Base-by-base conservation (phyloP, 306 rosid genomes). In the Citrullus amarus region DNA sequence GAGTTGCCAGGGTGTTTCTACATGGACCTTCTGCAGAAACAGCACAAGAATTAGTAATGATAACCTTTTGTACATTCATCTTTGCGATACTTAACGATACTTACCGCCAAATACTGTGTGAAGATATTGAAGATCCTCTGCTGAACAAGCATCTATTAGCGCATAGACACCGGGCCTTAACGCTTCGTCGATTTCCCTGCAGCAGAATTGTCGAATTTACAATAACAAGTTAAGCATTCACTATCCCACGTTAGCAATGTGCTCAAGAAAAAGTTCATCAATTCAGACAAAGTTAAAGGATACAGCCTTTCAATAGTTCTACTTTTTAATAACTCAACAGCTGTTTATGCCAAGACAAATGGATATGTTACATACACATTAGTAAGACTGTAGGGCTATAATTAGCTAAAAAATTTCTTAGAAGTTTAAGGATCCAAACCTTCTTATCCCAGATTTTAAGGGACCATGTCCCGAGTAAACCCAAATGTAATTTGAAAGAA, bases 21-120 rank as follows among this genome's bases (percentile, higher is more conserved):
- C 96, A 91, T 80, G 98, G 98, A 86, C 98, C 98, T 91, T 95
- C 98, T 95, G 80, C 91, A 88, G 68, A 76, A 85, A 78, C 53
- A 63, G 57, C 61, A 58, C 54, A 50, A 77, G 60, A 25, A 43
- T 9, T 7, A 60, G 48, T 44, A 48, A 48, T 32, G 55, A 51
- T 20, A 78, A 69, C 55, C 28, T 46, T n/a, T 13, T 46, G 53
- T 39, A 46, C 14, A 36, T 43, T 43, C 36, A 43, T 18, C n/a
- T n/a, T 8, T 44, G 36, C 28, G 28, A 25, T 70, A 11, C 22
- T 12, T 18, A n/a, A 12, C 5, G 38, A 62, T 38, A n/a, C 84
- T 82, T 84, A 89, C 98, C 96, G 80, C 97, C 98, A 82, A 91
- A 92, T 77, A 86, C 85, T 75, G 97, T 91, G 84, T 95, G 97